phyloP scores from a whole-genome alignment of 305 asterid species.

The Solanum hybrid region DNA sequence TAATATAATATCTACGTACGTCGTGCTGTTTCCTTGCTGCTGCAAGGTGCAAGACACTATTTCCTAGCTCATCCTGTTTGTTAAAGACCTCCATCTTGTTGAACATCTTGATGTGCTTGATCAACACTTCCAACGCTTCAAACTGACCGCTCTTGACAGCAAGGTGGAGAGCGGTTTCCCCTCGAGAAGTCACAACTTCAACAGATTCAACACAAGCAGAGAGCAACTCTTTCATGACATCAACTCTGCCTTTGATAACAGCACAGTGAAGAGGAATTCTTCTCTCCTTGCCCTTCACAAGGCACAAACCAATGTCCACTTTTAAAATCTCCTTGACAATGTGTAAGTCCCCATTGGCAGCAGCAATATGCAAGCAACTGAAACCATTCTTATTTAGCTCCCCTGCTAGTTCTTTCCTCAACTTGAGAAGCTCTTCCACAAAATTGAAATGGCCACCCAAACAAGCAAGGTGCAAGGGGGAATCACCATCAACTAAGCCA shows the following conservation, averaged over 20 bases:
- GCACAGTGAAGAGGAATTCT: constrained; percentile 49
- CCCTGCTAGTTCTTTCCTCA: constrained; percentile 12
- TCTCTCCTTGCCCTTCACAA: constrained; percentile 34
- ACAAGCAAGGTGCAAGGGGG: constrained; percentile 41
- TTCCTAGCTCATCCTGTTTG: constrained; percentile 23
- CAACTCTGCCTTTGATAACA: constrained; percentile 30
- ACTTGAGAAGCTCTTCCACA: constrained; percentile 17
- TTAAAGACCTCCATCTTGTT: constrained; percentile 19
- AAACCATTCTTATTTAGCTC: constrained; percentile 42
- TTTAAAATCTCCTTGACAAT: constrained; percentile 35
- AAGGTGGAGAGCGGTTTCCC: constrained; percentile 37
- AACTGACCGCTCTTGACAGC: constrained; percentile 34
- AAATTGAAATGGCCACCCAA: constrained; percentile 28
- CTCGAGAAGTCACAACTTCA: constrained; percentile 24
- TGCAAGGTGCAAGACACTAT: constrained; percentile 43
- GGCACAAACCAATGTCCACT: constrained; percentile 26
- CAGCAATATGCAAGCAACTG: constrained; percentile 47
- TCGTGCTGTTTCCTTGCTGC: constrained; percentile 38
- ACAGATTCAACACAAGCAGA: constrained; percentile 24
- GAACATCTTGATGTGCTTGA: constrained; percentile 2
- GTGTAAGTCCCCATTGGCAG: constrained; percentile 33
- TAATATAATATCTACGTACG: constrained; percentile 12
- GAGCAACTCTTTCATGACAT: constrained; percentile 21
- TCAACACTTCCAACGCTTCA: constrained; percentile 26
- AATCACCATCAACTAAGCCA: constrained; percentile 13